Evolutionary conservation across 148 eudicot species (phyloP).

Genomic region (Camellia japonica): DNA sequence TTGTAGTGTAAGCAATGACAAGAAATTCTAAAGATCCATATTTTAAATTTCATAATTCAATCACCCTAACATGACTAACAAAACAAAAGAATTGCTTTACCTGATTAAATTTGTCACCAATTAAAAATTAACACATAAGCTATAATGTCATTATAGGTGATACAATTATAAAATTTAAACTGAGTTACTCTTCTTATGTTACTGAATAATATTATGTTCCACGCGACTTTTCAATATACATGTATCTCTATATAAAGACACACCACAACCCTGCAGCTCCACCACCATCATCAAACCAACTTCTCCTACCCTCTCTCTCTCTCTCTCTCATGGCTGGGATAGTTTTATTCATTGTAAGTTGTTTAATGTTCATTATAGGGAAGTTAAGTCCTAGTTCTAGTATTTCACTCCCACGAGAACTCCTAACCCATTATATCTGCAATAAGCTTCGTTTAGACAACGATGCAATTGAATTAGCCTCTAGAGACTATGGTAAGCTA

Average conservation of each 20-base stretch:
- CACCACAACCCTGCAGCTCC: neutral
- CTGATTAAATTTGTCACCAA: too few relatives aligned
- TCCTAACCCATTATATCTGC: conserved; percentile 31
- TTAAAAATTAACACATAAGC: too few relatives aligned
- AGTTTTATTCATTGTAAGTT: conserved; percentile 28
- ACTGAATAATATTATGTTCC: neutral
- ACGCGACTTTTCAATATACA: neutral
- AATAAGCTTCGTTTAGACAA: conserved; percentile 27
- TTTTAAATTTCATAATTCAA: too few relatives aligned
- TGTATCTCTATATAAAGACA: neutral
- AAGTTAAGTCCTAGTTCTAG: conserved; percentile 31
- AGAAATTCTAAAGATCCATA: too few relatives aligned
- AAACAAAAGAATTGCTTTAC: too few relatives aligned
- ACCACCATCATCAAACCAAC: too few relatives aligned
- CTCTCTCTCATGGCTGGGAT: conserved; percentile 30
- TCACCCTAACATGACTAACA: too few relatives aligned
- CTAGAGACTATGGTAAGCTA: conserved; percentile 60
- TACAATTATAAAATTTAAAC: too few relatives aligned
- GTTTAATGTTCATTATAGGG: conserved; percentile 27
- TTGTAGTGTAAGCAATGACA: too few relatives aligned
- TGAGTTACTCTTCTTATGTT: neutral
- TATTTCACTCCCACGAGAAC: conserved; percentile 30
- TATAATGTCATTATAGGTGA: too few relatives aligned
- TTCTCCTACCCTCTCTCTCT: neutral
- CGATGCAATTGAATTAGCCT: conserved; percentile 37